Conservation (phyloP, 805 yeast genomes). For the Myxozyma sirexii region DNA sequence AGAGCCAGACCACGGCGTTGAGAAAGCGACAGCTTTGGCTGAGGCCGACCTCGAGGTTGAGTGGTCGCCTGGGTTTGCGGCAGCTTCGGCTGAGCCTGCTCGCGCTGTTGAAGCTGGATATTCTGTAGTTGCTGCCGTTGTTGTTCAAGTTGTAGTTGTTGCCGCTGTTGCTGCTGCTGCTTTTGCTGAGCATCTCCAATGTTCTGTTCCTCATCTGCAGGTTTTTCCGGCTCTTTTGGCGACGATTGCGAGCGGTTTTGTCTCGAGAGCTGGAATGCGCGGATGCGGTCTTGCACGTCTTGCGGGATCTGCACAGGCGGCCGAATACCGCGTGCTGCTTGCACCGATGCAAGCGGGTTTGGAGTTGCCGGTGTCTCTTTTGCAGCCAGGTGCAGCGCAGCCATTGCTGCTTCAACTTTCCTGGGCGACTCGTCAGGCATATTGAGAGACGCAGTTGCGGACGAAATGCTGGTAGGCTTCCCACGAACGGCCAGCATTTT, state of each 20-base stretch:
- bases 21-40: slow-evolving; percentile 41
- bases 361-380: slow-evolving; percentile 11
- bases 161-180: slow-evolving; percentile 28
- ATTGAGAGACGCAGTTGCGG: background rate
- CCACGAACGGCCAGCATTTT: background rate
- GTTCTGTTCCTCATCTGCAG: slow-evolving; percentile 14
- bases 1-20: slow-evolving; percentile 45
- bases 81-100: background rate
- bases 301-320: slow-evolving; percentile 45
- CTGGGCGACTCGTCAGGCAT: slow-evolving; percentile 8
- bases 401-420: slow-evolving; percentile 8
- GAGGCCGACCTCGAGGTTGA: slow-evolving; percentile 10
- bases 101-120: slow-evolving; percentile 27
- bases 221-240: slow-evolving; percentile 26
- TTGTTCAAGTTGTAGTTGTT: slow-evolving; percentile 36
- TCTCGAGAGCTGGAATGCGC: slow-evolving; percentile 86
- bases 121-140: slow-evolving; percentile 39
- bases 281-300: slow-evolving; percentile 80
- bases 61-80: background rate
- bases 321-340: slow-evolving; percentile 31
- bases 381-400: background rate
- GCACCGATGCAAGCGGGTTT: slow-evolving; percentile 29
- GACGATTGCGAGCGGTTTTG: slow-evolving; percentile 40
- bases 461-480: background rate
- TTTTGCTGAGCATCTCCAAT: slow-evolving; percentile 23